Percentiles rank a stretch among this genome's conserved stretches.
Evolutionary conservation across 2,329 filamentous ascomycete species (phyloP).

Genomic region (Aspergillus sp.): DNA sequence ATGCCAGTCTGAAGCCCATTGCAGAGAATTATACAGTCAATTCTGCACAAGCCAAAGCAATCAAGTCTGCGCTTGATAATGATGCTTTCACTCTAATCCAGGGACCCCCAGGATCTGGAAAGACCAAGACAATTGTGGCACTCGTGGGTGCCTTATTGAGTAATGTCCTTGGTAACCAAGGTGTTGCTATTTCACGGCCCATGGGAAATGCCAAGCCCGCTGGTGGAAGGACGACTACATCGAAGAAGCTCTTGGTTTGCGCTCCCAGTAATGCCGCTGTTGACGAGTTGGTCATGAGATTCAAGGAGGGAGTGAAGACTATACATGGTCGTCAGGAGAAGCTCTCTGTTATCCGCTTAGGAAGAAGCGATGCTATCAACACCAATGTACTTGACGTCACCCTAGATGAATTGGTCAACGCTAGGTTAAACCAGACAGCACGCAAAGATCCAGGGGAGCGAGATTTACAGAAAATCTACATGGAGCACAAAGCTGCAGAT

Average conservation of each 20-base stretch:
- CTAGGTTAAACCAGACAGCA: slow-evolving; percentile 59
- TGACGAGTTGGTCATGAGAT: slow-evolving; percentile 88
- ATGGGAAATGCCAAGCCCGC: slow-evolving; percentile 34
- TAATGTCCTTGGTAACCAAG: slow-evolving; percentile 54
- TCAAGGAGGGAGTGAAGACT: slow-evolving; percentile 84
- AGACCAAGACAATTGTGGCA: slow-evolving; percentile 96
- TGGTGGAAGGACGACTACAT: slow-evolving; percentile 38
- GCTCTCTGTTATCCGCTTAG: slow-evolving; percentile 85
- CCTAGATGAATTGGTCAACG: slow-evolving; percentile 84
- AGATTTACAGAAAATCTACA: slow-evolving; percentile 68
- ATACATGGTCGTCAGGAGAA: slow-evolving; percentile 70
- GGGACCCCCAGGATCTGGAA: slow-evolving; percentile 92
- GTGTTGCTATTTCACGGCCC: slow-evolving; percentile 52
- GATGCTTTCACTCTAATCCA: slow-evolving; percentile 97
- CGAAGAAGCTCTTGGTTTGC: slow-evolving; percentile 91
- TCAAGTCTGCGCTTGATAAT: slow-evolving; percentile 89
- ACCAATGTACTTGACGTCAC: slow-evolving; percentile 85
- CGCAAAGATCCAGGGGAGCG: slow-evolving; percentile 51
- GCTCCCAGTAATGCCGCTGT: slow-evolving; percentile 99
- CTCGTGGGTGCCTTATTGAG: slow-evolving; percentile 88
- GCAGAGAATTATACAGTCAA: slow-evolving; percentile 83
- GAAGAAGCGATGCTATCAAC: slow-evolving; percentile 91
- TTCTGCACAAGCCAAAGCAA: slow-evolving; percentile 82
- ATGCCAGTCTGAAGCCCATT: slow-evolving; percentile 68
- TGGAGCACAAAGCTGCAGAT: slow-evolving; percentile 62